Evolutionary conservation across 228 moss, liverwort and hornwort genomes (phyloP).

Genomic region (Sphagnum magellanicum): DNA sequence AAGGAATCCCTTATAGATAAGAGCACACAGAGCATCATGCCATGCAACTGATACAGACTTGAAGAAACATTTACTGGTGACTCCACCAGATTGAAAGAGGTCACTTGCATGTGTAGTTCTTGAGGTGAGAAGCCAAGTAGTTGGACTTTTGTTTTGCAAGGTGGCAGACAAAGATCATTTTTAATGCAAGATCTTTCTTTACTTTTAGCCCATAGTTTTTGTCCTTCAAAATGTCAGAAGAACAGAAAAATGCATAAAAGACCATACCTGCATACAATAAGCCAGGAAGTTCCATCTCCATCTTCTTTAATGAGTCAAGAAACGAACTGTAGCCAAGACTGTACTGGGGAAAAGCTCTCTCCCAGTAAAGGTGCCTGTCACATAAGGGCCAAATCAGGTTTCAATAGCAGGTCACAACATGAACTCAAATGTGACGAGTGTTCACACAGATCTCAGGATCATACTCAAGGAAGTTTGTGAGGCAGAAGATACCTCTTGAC

Average conservation of each 20-base stretch:
- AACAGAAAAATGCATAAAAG: neutral
- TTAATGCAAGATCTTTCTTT: no score
- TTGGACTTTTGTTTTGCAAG: no score
- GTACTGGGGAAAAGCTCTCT: conserved; percentile 84
- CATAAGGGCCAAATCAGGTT: neutral
- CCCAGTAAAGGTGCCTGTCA: conserved; percentile 72
- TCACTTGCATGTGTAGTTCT: no score
- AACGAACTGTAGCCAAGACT: conserved; percentile 46
- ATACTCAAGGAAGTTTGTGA: neutral
- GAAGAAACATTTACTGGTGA: no score
- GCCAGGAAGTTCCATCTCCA: conserved; percentile 69
- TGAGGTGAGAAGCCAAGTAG: no score
- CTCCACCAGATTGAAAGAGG: no score
- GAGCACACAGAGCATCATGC: no score
- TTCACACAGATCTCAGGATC: neutral
- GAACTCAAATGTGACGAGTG: neutral
- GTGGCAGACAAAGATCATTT: no score
- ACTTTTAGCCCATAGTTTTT: no score
- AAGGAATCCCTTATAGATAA: no score
- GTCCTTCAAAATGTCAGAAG: neutral
- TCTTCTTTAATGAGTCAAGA: conserved; percentile 46
- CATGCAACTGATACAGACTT: no score
- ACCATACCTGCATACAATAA: conserved; percentile 66
- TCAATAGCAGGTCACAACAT: neutral
- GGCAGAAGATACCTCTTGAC: neutral